Percentiles rank a stretch among this genome's conserved stretches.
Evolutionary conservation across 1,284 basidiomycete species (phyloP).

Genomic region (Puccinia hordei): DNA sequence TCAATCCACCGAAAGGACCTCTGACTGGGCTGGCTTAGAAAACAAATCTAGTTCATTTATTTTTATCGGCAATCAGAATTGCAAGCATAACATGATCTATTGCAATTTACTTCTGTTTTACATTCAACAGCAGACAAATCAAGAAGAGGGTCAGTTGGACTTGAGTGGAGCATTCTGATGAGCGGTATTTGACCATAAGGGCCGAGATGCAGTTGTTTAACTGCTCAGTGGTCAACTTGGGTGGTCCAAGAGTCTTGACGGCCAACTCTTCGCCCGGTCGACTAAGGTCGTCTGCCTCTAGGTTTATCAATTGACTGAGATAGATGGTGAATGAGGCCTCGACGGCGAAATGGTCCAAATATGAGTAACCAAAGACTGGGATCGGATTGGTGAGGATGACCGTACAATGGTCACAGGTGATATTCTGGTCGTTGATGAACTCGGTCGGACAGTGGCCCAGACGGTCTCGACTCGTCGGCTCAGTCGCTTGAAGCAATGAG

Average conservation of each 20-base stretch:
- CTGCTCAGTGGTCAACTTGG: conserved; percentile 46
- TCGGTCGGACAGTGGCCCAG: conserved; percentile 24
- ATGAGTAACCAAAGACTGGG: no score
- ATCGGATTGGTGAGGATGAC: no score
- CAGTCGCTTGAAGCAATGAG: background rate
- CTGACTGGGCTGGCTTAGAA: no score
- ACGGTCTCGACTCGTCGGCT: conserved; percentile 14
- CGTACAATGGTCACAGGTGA: conserved; percentile 54
- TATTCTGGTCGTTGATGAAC: conserved; percentile 29
- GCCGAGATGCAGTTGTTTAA: conserved; percentile 49
- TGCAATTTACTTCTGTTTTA: no score
- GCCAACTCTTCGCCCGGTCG: background rate
- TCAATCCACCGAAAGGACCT: no score
- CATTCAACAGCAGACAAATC: no score
- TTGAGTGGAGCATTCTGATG: conserved; percentile 50
- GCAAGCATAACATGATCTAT: no score
- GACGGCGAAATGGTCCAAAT: conserved; percentile 92
- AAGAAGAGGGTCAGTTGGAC: conserved; percentile 53
- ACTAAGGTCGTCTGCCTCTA: conserved; percentile 1
- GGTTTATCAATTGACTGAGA: conserved; percentile 55
- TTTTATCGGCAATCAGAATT: no score
- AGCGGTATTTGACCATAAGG: conserved; percentile 44
- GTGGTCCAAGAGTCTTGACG: no score
- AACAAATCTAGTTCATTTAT: no score
- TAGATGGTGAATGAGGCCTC: conserved; percentile 74